phyloP scores from a whole-genome alignment of 1,284 basidiomycete genomes.

The Puccinia novopanici region DNA sequence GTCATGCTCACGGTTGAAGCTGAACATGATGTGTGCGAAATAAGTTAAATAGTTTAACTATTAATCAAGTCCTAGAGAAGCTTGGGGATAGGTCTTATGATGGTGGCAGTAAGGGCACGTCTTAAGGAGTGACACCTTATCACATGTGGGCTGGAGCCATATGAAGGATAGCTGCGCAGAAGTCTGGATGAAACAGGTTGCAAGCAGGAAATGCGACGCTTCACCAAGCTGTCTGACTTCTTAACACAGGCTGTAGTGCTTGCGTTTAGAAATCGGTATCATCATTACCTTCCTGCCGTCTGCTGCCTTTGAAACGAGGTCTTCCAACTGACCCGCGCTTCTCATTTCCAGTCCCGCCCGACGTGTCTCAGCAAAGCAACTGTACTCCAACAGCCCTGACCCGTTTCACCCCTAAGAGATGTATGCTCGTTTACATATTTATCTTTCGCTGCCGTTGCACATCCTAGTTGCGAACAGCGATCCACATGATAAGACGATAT shows the following conservation, averaged over 20 bases:
- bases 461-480: too few relatives aligned
- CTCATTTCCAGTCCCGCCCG: neutral
- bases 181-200: conserved; percentile 6
- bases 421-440: neutral
- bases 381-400: neutral
- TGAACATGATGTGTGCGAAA: conserved; percentile 1
- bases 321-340: neutral
- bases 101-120: neutral
- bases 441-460: too few relatives aligned
- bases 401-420: neutral
- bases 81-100: too few relatives aligned
- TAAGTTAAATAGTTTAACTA: neutral
- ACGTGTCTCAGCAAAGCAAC: neutral
- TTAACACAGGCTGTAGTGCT: neutral
- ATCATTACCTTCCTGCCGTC: too few relatives aligned
- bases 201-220: neutral
- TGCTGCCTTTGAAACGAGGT: neutral
- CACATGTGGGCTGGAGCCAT: too few relatives aligned
- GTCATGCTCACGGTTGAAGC: neutral
- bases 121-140: too few relatives aligned
- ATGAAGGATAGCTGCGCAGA: neutral
- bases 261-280: neutral
- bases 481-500: too few relatives aligned
- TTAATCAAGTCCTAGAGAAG: too few relatives aligned
- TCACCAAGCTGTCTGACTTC: neutral